phyloP scores from a whole-genome alignment of 176 grass and related monocot species.

The Hordeum marinum region DNA sequence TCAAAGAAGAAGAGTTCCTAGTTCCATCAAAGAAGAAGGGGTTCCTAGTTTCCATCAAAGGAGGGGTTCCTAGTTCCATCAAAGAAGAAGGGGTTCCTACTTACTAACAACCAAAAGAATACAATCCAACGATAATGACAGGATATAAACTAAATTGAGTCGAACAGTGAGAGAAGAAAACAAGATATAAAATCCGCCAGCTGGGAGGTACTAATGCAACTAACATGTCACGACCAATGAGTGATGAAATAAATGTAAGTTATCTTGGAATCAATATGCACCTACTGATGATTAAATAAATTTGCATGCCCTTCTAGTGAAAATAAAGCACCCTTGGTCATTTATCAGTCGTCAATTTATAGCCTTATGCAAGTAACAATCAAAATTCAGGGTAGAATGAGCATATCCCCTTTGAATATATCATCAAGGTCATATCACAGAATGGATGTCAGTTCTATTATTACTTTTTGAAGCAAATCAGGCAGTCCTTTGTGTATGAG shows the following conservation, averaged over 20 bases:
- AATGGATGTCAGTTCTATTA: constrained; percentile 1
- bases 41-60: neutral
- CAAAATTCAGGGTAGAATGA: no score
- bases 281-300: no score
- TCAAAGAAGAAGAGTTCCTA: no score
- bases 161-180: neutral
- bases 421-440: neutral
- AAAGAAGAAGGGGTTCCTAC: neutral
- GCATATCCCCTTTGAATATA: no score
- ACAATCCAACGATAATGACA: neutral
- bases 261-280: no score
- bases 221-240: neutral
- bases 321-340: neutral
- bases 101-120: neutral
- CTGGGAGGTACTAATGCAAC: neutral
- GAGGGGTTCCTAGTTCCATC: neutral
- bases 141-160: neutral
- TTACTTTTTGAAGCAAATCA: constrained; percentile 7
- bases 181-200: neutral
- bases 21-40: neutral
- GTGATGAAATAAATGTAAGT: no score
- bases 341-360: neutral
- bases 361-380: neutral
- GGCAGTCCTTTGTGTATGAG: neutral
- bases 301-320: no score